Percentiles rank a stretch among this genome's conserved stretches.
phyloP scores from a whole-genome alignment of 2,329 filamentous ascomycete species.

The Fusarium sp. region DNA sequence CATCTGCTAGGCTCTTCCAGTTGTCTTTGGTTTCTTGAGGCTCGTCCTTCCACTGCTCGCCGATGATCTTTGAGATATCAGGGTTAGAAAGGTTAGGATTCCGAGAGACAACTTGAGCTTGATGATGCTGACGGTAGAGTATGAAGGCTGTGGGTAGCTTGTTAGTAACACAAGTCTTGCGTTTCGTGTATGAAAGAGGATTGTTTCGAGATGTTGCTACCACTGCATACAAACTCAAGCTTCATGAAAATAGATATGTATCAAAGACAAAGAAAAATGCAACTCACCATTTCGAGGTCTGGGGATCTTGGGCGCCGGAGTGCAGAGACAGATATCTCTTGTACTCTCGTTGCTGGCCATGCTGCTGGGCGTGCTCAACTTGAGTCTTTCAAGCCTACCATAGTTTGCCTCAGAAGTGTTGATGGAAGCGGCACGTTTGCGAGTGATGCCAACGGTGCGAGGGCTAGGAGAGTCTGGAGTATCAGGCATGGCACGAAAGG shows the following conservation, averaged over 20 bases:
- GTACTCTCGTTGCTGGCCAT: constrained; percentile 51
- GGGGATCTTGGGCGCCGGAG: constrained; percentile 69
- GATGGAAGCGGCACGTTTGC: constrained; percentile 63
- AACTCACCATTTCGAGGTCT: constrained; percentile 70
- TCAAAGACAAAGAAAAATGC: constrained; percentile 33
- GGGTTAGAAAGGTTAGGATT: constrained; percentile 94
- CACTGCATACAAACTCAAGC: constrained; percentile 18
- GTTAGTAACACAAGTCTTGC: constrained; percentile 43
- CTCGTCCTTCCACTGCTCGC: constrained; percentile 88
- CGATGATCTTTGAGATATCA: constrained; percentile 97
- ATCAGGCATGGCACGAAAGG: constrained; percentile 37
- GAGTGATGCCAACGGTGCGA: constrained; percentile 44
- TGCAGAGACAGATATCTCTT: constrained; percentile 68
- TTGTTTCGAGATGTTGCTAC: constrained; percentile 1
- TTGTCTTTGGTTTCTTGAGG: constrained; percentile 79
- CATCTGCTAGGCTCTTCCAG: constrained; percentile 92
- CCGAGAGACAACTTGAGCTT: constrained; percentile 82
- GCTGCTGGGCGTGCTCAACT: constrained; percentile 47
- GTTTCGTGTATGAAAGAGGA: neutral
- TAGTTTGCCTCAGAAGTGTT: constrained; percentile 60
- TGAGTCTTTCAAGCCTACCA: constrained; percentile 50
- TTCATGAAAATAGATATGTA: constrained; percentile 6
- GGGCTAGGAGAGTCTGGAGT: constrained; percentile 47
- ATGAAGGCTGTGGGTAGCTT: constrained; percentile 81
- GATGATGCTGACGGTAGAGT: constrained; percentile 93